Evolutionary conservation across 2,329 filamentous ascomycete species (phyloP).

Genomic region (Cercospora sp.): DNA sequence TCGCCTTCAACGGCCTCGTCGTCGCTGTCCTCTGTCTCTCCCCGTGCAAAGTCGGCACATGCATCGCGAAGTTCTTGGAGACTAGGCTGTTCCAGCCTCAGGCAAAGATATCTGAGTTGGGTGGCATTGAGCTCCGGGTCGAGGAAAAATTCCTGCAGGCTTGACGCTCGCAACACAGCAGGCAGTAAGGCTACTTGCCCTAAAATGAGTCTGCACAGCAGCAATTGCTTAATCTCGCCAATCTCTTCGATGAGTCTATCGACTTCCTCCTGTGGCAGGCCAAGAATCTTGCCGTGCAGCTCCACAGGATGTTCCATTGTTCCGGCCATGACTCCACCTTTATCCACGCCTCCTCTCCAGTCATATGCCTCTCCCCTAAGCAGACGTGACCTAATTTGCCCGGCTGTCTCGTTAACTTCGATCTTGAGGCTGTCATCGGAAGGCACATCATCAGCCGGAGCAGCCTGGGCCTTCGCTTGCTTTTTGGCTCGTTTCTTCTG

Average conservation of each 20-base stretch:
- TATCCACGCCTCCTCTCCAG: background rate
- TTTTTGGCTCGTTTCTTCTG: constrained; percentile 21
- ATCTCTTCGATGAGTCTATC: background rate
- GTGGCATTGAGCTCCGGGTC: constrained; percentile 45
- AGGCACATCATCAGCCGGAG: background rate
- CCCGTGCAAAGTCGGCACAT: constrained; percentile 51
- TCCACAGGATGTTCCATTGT: background rate
- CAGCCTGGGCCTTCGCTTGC: constrained; percentile 26
- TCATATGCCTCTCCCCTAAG: background rate
- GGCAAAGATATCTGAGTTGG: constrained; percentile 50
- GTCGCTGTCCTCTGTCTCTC: constrained; percentile 39
- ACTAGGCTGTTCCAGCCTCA: constrained; percentile 51
- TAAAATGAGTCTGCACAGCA: background rate
- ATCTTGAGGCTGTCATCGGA: background rate
- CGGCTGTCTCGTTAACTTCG: background rate
- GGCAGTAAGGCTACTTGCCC: background rate
- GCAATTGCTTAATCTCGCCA: background rate
- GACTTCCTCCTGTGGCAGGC: background rate
- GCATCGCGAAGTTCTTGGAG: constrained; percentile 54
- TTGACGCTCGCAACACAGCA: constrained; percentile 38
- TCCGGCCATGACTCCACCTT: background rate
- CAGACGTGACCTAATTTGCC: background rate
- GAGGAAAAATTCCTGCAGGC: constrained; percentile 49
- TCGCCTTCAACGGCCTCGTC: background rate
- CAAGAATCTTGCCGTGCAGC: background rate